Conservation (phyloP, 1,139 yeast genomes). For the Wickerhamomyces sp. region DNA sequence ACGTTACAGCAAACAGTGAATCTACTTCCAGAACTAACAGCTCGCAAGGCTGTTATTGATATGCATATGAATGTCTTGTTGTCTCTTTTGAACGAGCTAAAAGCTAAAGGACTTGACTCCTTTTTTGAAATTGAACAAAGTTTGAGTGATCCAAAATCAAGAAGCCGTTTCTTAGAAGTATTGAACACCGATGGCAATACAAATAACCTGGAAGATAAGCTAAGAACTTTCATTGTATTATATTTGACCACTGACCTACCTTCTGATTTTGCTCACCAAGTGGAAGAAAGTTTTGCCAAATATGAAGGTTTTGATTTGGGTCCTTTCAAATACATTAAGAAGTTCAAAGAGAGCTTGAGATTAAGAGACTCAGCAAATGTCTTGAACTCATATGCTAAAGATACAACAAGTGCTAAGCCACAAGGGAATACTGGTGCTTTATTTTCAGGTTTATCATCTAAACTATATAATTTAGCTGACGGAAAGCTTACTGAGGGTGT, state of each 20-base stretch:
- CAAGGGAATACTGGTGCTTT: constrained; percentile 53
- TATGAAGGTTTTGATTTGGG: constrained; percentile 58
- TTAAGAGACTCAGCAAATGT: constrained; percentile 47
- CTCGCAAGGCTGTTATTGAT: constrained; percentile 82
- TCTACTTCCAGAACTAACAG: constrained; percentile 87
- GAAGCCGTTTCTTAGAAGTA: constrained; percentile 54
- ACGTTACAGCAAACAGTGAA: constrained; percentile 86
- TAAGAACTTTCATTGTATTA: constrained; percentile 81
- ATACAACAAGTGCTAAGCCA: constrained; percentile 16
- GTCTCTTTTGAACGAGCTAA: constrained; percentile 74
- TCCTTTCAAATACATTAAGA: constrained; percentile 68
- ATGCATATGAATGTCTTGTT: constrained; percentile 97
- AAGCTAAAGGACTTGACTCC: constrained; percentile 80
- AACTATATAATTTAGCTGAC: constrained; percentile 75
- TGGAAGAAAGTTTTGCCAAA: constrained; percentile 55
- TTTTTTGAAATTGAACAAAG: constrained; percentile 92
- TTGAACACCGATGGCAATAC: constrained; percentile 37
- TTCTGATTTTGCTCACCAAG: constrained; percentile 55
- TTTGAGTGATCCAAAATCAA: constrained; percentile 55
- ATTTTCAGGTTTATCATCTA: constrained; percentile 72
- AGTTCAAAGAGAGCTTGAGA: constrained; percentile 75
- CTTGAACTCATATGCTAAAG: constrained; percentile 25
- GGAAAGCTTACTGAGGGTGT: constrained; percentile 76
- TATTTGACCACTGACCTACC: constrained; percentile 58
- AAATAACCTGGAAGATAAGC: constrained; percentile 65